Percentiles rank a stretch among this genome's conserved stretches.
These are phyloP conservation scores for Luzula sylvatica DNA, from an alignment of 176 grass and related monocot species.

Conservation along the genomic window DNA sequence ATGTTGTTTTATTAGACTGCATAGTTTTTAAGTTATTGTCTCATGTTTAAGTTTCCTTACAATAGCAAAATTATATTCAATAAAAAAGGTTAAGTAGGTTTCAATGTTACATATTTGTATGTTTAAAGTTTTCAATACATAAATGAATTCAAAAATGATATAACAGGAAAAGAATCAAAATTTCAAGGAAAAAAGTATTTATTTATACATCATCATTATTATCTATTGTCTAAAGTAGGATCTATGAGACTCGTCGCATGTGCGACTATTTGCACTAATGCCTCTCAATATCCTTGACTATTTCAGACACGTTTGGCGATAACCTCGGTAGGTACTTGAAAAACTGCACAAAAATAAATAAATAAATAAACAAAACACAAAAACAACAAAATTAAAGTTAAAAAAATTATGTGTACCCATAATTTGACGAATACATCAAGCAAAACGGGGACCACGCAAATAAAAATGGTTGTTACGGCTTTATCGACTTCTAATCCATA, in stretches of 20 bases:
- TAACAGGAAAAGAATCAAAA: neutral
- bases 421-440: constrained; percentile 79
- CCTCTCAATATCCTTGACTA: constrained; percentile 60
- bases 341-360: constrained; percentile 38
- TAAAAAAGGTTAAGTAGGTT: too few species aligned
- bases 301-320: constrained; percentile 65
- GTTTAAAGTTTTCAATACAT: too few species aligned
- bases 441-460: constrained; percentile 70
- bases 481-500: constrained; percentile 76
- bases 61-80: too few species aligned
- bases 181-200: neutral
- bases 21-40: constrained; percentile 15
- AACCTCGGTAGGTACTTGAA: constrained; percentile 95
- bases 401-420: constrained; percentile 43
- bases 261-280: constrained; percentile 41
- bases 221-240: too few species aligned
- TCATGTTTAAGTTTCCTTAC: too few species aligned
- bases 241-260: too few species aligned
- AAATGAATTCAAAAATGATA: too few species aligned
- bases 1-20: constrained; percentile 20
- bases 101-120: too few species aligned
- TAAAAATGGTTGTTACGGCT: constrained; percentile 72
- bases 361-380: constrained; percentile 12
- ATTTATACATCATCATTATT: neutral
- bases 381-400: neutral